Base-by-base conservation (phyloP, 352 stramenopile genomes). In the Pythium coloratum region DNA sequence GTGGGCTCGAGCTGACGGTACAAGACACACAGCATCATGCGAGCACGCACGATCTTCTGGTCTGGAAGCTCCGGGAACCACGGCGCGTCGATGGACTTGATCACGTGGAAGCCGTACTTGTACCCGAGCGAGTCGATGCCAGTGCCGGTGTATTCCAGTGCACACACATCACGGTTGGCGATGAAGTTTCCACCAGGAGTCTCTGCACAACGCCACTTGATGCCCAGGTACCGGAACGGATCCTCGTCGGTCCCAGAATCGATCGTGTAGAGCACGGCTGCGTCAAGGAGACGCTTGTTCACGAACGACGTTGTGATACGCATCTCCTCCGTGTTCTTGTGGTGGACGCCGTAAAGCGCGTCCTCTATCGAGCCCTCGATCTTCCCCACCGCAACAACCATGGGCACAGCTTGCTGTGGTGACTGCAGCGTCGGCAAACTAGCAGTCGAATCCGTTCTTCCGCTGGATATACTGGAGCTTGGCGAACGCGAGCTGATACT, bases 11-110 rank as follows among this genome's bases (percentile, higher is more conserved):
- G 32, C 53, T 90, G 78, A 0, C 82, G 77, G 50, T 82, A 84
- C 57, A 90, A 88, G 56, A 76, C 84, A 60, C 79, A 87, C 36
- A 87, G 59, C 73, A 81, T 85, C 70, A 83, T 76, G 32, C 77
- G 76, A 30, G 79, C 75, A 20, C 76, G 78, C 9, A 84, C 64
- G 59, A 79, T 61, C 36, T 68, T 70, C 40, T 16, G 73, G 57
- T 82, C 71, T 0, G 66, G 54, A 40, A 80, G 72, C 18, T 67
- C 38, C 6, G 77, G 77, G 26, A 77, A 87, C 0, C 66, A 74
- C 5, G 72, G 56, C 4, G 76, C 67, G 18, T 87, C 76, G 24
- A 90, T 70, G 12, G 80, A 88, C 49, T 86, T 78, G 24, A 88
- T 65, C 20, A 88, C 38, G 16, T 79, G 76, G 66, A 79, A 84